A percentile compares a stretch with the other conserved stretches of the same genome.
These are phyloP conservation scores for Apiotrichum gracile DNA, from an alignment of 1,284 basidiomycete genomes.

Conservation along the genomic window DNA sequence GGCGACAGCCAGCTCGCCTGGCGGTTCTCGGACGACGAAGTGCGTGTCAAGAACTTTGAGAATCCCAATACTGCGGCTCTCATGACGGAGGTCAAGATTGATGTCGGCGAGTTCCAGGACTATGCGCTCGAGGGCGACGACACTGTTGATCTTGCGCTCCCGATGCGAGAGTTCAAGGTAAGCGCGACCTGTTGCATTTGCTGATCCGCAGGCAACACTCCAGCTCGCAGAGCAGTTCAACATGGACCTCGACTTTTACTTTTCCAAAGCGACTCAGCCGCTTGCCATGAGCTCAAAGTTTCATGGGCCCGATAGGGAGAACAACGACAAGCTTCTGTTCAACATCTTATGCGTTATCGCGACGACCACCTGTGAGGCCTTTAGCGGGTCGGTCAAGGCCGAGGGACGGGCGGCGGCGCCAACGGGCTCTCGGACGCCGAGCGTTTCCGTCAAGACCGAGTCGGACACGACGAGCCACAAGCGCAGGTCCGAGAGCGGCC, in stretches of 20 bases:
- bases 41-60: constrained; percentile 43
- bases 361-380: constrained; percentile 39
- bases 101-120: constrained; percentile 40
- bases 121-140: constrained; percentile 26
- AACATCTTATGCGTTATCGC: constrained; percentile 43
- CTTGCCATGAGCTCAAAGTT: constrained; percentile 32
- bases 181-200: constrained; percentile 1
- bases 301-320: constrained; percentile 9
- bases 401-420: too few species aligned
- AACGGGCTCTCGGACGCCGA: background rate
- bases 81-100: constrained; percentile 42
- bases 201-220: constrained; percentile 33
- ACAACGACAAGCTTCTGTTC: constrained; percentile 28
- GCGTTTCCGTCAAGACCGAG: background rate
- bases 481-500: background rate
- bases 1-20: constrained; percentile 42
- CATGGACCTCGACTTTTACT: constrained; percentile 37
- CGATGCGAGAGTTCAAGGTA: constrained; percentile 47
- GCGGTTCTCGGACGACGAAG: constrained; percentile 35
- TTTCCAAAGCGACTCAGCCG: constrained; percentile 42
- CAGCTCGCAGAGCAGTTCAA: constrained; percentile 40
- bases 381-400: too few species aligned
- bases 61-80: constrained; percentile 9
- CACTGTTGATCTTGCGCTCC: constrained; percentile 38
- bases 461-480: background rate